Evolutionary conservation across 768 basidiomycete species (phyloP).

Genomic region (Hebeloma cylindrosporum): DNA sequence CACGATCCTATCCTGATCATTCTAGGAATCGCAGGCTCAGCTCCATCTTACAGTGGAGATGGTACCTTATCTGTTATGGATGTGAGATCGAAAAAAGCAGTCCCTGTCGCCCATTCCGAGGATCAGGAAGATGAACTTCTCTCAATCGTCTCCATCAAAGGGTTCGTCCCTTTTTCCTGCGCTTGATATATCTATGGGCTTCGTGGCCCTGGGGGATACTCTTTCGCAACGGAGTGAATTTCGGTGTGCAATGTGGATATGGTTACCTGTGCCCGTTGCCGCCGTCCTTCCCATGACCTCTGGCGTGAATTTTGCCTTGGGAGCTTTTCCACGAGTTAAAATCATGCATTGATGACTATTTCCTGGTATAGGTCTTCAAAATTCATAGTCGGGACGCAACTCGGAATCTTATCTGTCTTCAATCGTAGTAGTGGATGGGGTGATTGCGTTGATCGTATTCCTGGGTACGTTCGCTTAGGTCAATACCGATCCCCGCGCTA

Average conservation of each 20-base stretch:
- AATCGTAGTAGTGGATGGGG: slow-evolving; percentile 86
- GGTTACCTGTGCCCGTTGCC: slow-evolving; percentile 1
- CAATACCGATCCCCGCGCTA: slow-evolving; percentile 1
- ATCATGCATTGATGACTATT: neutral
- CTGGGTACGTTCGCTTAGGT: slow-evolving; percentile 55
- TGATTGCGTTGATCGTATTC: slow-evolving; percentile 88
- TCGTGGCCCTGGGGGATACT: neutral
- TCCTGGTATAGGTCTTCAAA: slow-evolving; percentile 60
- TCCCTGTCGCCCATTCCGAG: slow-evolving; percentile 84
- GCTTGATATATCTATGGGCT: slow-evolving; percentile 10
- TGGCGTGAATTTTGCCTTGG: neutral
- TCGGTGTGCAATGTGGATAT: slow-evolving; percentile 17
- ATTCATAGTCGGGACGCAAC: slow-evolving; percentile 83
- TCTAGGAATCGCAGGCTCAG: slow-evolving; percentile 1
- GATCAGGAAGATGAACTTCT: slow-evolving; percentile 96
- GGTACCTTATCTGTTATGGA: slow-evolving; percentile 93
- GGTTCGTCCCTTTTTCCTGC: slow-evolving; percentile 42
- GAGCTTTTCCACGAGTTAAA: neutral
- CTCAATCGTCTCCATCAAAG: slow-evolving; percentile 82
- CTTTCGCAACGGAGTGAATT: slow-evolving; percentile 2
- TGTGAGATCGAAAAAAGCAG: slow-evolving; percentile 75
- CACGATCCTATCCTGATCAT: neutral
- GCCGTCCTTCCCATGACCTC: neutral
- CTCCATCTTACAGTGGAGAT: slow-evolving; percentile 64
- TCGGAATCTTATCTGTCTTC: slow-evolving; percentile 88